Evolutionary conservation across 345 rosid species (phyloP).

Genomic region (Brassica incana): DNA sequence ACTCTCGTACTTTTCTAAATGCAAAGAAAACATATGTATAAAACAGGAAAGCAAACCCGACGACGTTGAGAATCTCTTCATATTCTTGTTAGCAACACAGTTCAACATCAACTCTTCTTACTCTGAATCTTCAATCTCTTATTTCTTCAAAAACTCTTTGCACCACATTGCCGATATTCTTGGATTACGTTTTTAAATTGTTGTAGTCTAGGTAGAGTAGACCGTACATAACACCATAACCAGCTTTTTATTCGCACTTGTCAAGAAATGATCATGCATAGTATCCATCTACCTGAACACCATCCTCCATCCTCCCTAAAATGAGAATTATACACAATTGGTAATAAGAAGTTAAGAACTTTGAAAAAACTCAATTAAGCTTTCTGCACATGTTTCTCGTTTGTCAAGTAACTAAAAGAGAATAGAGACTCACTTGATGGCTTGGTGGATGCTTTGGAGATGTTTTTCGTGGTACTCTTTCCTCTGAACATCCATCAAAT

Average conservation of each 20-base stretch:
- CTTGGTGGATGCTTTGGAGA: slow-evolving; percentile 29
- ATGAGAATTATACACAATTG: background rate
- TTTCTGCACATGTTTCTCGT: background rate
- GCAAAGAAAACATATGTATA: no score
- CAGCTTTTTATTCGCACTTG: slow-evolving; percentile 54
- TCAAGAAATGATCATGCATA: slow-evolving; percentile 57
- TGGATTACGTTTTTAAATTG: slow-evolving; percentile 53
- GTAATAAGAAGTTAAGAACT: background rate
- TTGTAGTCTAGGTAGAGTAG: slow-evolving; percentile 50
- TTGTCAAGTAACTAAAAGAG: background rate
- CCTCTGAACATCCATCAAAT: slow-evolving; percentile 30
- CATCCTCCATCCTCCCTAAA: slow-evolving; percentile 43
- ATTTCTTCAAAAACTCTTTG: slow-evolving; percentile 41
- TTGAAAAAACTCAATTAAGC: background rate
- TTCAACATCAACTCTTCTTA: slow-evolving; percentile 1
- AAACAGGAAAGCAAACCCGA: slow-evolving; percentile 6
- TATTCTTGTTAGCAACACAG: background rate
- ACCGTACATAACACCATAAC: slow-evolving; percentile 53
- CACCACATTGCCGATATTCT: slow-evolving; percentile 63
- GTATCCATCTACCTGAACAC: slow-evolving; percentile 52
- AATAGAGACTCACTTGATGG: slow-evolving; percentile 21
- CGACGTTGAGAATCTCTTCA: slow-evolving; percentile 31
- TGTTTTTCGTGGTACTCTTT: slow-evolving; percentile 28
- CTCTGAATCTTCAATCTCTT: slow-evolving; percentile 18
- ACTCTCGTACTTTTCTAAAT: no score